These are phyloP conservation scores for Penicillium longicatenatum DNA, from an alignment of 495 filamentous ascomycete genomes.

Conservation along the genomic window DNA sequence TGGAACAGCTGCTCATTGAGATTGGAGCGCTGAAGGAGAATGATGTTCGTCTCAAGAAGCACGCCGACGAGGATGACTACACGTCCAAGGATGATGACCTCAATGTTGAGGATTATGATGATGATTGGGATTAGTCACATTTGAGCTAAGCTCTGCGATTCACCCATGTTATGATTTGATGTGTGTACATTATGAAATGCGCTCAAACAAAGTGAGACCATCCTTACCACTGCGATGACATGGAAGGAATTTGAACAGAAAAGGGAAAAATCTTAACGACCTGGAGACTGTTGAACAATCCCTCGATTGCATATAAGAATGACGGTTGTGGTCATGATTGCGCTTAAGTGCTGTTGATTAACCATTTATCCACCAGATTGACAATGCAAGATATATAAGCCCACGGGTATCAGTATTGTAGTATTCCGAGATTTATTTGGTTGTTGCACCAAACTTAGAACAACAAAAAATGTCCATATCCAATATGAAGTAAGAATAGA, in stretches of 20 bases:
- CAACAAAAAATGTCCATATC: not conserved
- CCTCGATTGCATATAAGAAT: not conserved
- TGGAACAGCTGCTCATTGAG: constrained; percentile 79
- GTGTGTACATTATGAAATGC: constrained; percentile 7
- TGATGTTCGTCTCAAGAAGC: constrained; percentile 75
- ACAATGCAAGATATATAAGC: not conserved
- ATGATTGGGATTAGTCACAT: constrained; percentile 73
- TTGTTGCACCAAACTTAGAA: not conserved
- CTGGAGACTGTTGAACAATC: not conserved
- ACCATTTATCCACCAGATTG: not conserved
- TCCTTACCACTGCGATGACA: not conserved
- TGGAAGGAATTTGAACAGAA: constrained; percentile 2
- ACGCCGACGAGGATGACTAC: constrained; percentile 59
- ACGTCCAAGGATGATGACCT: constrained; percentile 48
- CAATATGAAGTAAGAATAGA: not conserved
- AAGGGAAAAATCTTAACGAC: not conserved
- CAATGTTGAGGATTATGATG: constrained; percentile 62
- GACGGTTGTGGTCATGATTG: not conserved
- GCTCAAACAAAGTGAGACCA: constrained; percentile 2
- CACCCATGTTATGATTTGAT: constrained; percentile 7
- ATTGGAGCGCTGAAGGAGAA: constrained; percentile 74
- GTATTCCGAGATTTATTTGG: too few relatives aligned
- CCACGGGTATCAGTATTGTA: not conserved
- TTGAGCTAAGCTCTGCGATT: not conserved
- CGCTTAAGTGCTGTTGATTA: not conserved